Base-by-base conservation (phyloP, 352 stramenopile genomes). In the Hyaloperonospora brassicae region DNA sequence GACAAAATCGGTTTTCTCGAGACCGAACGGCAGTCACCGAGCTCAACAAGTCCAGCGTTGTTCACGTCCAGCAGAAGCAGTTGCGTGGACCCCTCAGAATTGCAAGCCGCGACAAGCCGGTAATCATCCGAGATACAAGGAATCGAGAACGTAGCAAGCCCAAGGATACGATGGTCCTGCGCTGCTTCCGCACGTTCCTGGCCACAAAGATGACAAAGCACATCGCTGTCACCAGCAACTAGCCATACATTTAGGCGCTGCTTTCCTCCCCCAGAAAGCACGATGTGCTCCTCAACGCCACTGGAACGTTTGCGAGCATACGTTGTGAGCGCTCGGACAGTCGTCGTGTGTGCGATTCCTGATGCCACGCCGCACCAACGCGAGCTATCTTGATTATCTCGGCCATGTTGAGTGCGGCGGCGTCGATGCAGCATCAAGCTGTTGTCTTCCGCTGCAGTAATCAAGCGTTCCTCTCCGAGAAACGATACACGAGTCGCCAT, bases 101-200 rank as follows among this genome's bases (percentile, higher is more conserved):
- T 90, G 47, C 75, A 78, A 13, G 83, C 74, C 0, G 77, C 50
- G 34, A 93, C 68, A 21, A 91, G 52, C 13, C 70, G 75, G 56
- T 73, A 77, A 6, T 49, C 52, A 6, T 77, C 59, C 2, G 34
- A 61, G 6, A 46, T 39, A 13, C 22, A 38, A 10, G 46, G 36
- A 44, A 89, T 31, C 0, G 54, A 24, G 63, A 90, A 88, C 8
- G 79, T 84, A 8, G 66, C 60, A 30, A 94, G 66, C 0, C 76
- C 79, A 21, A 94, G 72, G 50, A 94, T 92, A 49, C 84, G 84
- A 51, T 94, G 84, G 52, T 94, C 84, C 36, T 94, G 84, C 11
- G 76, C 59, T 31, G 72, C 76, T 12, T 76, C 67, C 1, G 52
- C 57, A 38, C 62, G 69, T 52, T 90, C 82, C n/a, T 84, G 72